These are phyloP conservation scores for Trichoderma cornu-damae DNA, from an alignment of 2,329 filamentous ascomycete genomes.

Conservation along the genomic window DNA sequence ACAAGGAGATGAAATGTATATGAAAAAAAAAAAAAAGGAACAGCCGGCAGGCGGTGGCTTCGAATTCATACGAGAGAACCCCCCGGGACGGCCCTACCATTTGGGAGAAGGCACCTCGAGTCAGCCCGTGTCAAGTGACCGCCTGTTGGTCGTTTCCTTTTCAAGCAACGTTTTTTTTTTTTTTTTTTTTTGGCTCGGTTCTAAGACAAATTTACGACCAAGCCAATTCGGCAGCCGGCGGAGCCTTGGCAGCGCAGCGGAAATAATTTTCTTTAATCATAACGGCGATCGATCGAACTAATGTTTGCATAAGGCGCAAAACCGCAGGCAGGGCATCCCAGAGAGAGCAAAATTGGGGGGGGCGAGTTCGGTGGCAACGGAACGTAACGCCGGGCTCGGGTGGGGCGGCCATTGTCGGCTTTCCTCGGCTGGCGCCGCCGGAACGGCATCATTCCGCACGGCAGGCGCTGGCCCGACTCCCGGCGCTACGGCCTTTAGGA, in stretches of 20 bases:
- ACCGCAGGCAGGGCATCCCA: too few species aligned
- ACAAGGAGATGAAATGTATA: background rate
- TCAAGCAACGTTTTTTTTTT: too few species aligned
- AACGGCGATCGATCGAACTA: conserved; percentile 4
- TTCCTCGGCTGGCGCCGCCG: conserved; percentile 35
- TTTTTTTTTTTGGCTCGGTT: background rate
- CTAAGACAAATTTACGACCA: background rate
- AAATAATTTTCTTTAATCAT: conserved; percentile 1
- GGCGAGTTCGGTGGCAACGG: conserved; percentile 13
- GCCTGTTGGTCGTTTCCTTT: background rate
- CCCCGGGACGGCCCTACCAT: background rate
- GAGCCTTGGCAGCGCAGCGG: background rate
- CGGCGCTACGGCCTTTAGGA: conserved; percentile 18
- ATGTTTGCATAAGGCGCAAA: too few species aligned
- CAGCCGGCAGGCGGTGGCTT: background rate
- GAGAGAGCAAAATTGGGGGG: too few species aligned
- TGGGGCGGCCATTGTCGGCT: conserved; percentile 39
- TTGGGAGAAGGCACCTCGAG: background rate
- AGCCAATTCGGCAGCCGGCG: conserved; percentile 3
- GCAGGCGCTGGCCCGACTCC: background rate
- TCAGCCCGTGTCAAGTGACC: conserved; percentile 15
- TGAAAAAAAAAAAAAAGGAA: background rate
- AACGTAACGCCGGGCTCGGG: conserved; percentile 13
- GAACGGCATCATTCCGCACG: conserved; percentile 25
- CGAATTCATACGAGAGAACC: background rate